Conservation (phyloP, 2,329 filamentous ascomycete species). For the Dichotomopilus funicola region DNA sequence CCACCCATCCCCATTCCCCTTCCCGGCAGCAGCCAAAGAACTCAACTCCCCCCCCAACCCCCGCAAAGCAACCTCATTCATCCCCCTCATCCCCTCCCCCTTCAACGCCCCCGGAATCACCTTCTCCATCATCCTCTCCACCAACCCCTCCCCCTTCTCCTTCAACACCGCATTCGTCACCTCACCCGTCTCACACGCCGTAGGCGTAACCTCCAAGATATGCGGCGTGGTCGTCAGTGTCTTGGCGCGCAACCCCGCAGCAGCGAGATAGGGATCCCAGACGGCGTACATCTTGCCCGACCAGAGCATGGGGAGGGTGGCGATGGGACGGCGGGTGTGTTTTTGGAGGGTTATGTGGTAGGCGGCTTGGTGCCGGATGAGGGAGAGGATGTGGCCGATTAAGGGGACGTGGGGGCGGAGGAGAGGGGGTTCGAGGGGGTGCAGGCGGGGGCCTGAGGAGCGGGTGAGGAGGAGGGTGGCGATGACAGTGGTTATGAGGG, state of each 20-base stretch:
- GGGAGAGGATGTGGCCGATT: constrained; percentile 17
- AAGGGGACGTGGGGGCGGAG: constrained; percentile 14
- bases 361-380: constrained; percentile 12
- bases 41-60: no score
- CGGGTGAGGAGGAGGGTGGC: constrained; percentile 1
- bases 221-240: constrained; percentile 11
- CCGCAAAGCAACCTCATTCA: no score
- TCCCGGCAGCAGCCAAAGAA: neutral
- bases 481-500: neutral
- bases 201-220: neutral
- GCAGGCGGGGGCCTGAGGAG: constrained; percentile 3
- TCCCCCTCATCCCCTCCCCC: neutral
- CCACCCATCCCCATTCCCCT: no score
- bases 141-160: neutral
- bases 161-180: neutral
- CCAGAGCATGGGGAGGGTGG: constrained; percentile 17
- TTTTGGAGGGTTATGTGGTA: constrained; percentile 9
- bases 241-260: constrained; percentile 13
- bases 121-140: constrained; percentile 2
- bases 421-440: constrained; percentile 16
- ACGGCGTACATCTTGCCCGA: constrained; percentile 19
- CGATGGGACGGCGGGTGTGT: constrained; percentile 1
- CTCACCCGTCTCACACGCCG: neutral
- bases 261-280: constrained; percentile 14
- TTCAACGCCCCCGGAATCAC: neutral